Base-by-base conservation (phyloP, 495 filamentous ascomycete genomes). In the Podospora sp. region DNA sequence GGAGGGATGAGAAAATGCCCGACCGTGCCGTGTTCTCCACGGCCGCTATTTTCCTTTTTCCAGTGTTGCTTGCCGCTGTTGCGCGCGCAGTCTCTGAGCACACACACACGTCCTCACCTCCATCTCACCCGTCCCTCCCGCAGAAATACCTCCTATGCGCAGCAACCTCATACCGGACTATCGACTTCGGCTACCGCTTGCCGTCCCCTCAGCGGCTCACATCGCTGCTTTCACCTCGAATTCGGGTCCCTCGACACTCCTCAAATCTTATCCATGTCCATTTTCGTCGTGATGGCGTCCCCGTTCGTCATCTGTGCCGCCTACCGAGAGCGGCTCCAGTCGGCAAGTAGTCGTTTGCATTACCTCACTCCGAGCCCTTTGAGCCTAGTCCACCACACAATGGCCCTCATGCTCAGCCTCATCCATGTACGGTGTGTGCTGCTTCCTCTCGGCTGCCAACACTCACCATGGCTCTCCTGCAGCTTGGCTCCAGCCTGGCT, bases 81-180 rank as follows among this genome's bases (percentile, higher is more conserved):
- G 60, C 60, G 16, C 20, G 11, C 35, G 20, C 18, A 11, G 24
- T 50, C 20, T 62, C 33, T 36, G 18, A 40, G 18, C 33, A 33
- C 29, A 33, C 40, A 36, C 16, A 2, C 40, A 12, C 29, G 0
- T 33, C 6, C 11, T 62, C 21, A 4, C 18, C 33, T 33, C 29
- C 29, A 4, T 33, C 35, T 24, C 60, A 25, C 26, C 21, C n/a
- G 26, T 25, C 36, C 21, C 29, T 24, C 60, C 60, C 40, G 60
- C 60, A 62, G 33, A 21, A 18, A 33, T 22, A 33, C n/a, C 60
- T 62, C 40, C 40, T 46, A 46, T 46, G 40, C 40, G 60, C 60
- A 62, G 60, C 20, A 50, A 11, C 56, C 35, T 62, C 60, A 27
- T 24, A 62, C 60, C 20, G 26, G 36, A 62, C 60, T 62, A 62